Evolutionary conservation across 83 land plant genomes (phyloP).

Genomic region (Thuja plicata): DNA sequence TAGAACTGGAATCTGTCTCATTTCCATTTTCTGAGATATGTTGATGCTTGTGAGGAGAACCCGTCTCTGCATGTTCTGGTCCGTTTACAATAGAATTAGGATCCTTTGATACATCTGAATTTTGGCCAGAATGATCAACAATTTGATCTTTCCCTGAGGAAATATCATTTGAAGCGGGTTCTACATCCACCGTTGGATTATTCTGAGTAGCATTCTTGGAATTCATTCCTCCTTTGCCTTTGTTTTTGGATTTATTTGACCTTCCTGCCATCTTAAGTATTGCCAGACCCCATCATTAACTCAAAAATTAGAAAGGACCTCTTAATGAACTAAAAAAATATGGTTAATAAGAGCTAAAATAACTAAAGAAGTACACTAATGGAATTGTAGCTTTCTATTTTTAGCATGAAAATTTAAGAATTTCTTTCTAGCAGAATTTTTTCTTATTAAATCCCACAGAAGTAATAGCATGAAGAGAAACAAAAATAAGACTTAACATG

Average conservation of each 20-base stretch:
- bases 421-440: too few species aligned
- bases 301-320: not conserved
- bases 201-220: constrained; percentile 12
- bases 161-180: not conserved
- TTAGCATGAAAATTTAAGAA: too few species aligned
- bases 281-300: not conserved
- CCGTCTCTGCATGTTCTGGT: not conserved
- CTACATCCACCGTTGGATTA: not conserved
- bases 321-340: too few species aligned
- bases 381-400: too few species aligned
- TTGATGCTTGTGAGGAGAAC: not conserved
- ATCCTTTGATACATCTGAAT: not conserved
- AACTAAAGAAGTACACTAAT: too few species aligned
- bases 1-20: not conserved
- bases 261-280: constrained; percentile 12
- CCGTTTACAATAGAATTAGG: constrained; percentile 8
- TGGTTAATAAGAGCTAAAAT: too few species aligned
- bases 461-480: too few species aligned
- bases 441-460: too few species aligned
- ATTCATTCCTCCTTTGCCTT: constrained; percentile 7
- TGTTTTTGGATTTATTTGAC: constrained; percentile 5
- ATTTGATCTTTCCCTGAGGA: not conserved
- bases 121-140: constrained; percentile 4
- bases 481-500: too few species aligned
- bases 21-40: constrained; percentile 1